Conservation (phyloP, 352 stramenopile genomes). For the Pythium biforme region DNA sequence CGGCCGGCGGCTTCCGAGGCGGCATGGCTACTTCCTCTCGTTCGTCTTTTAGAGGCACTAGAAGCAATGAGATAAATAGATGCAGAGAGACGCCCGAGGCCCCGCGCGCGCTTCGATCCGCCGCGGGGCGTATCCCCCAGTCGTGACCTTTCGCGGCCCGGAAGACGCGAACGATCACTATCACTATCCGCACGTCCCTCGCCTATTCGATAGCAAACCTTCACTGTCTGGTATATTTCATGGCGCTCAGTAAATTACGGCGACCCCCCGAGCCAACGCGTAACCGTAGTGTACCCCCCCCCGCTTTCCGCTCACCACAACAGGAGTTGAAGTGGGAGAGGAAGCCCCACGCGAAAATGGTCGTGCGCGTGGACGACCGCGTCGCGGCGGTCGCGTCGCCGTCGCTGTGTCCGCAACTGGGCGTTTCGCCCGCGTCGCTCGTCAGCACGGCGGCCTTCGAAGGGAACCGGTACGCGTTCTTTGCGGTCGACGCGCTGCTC, state of each 20-base stretch:
- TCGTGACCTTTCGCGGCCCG: conserved; percentile 23
- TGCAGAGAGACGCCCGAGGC: background rate
- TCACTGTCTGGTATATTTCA: background rate
- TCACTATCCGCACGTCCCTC: conserved; percentile 11
- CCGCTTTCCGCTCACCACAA: background rate
- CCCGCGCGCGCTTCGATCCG: background rate
- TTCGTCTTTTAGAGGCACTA: no score
- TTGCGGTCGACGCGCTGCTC: conserved; percentile 49
- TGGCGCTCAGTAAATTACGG: conserved; percentile 6
- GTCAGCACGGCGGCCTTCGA: conserved; percentile 49
- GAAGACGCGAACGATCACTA: background rate
- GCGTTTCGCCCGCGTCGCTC: conserved; percentile 11
- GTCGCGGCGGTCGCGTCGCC: conserved; percentile 48
- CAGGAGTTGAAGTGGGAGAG: conserved; percentile 21
- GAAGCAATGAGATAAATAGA: no score
- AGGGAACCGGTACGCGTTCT: conserved; percentile 59
- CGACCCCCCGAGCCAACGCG: no score
- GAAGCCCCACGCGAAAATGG: conserved; percentile 32
- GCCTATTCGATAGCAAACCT: background rate
- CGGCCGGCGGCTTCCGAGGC: conserved; percentile 40
- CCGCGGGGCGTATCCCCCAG: background rate
- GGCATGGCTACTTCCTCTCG: no score
- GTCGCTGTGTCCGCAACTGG: conserved; percentile 8
- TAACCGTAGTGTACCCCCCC: background rate
- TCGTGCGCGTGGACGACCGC: conserved; percentile 45